Evolutionary conservation across 116 monocot species (phyloP).

Genomic region (Papilionanthe hybrid): DNA sequence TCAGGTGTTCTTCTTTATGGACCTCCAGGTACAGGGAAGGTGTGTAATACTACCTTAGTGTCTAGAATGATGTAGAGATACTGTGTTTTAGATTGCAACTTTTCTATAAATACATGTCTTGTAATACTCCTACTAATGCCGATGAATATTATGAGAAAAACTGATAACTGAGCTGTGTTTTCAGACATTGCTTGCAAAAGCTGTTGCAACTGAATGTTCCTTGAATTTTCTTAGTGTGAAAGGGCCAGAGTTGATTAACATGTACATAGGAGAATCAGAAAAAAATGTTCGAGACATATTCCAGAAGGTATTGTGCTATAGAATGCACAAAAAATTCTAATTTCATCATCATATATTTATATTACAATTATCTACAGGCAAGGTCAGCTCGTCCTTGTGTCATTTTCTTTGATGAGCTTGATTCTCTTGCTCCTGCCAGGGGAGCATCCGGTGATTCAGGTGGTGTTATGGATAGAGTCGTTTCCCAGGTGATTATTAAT

Average conservation of each 20-base stretch:
- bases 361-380: slow-evolving; percentile 39
- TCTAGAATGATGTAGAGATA: background rate
- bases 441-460: slow-evolving; percentile 98
- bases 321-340: background rate
- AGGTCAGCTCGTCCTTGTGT: slow-evolving; percentile 96
- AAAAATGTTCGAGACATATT: slow-evolving; percentile 96
- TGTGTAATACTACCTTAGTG: slow-evolving; percentile 13
- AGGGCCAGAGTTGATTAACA: slow-evolving; percentile 95
- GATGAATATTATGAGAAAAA: background rate
- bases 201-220: slow-evolving; percentile 96
- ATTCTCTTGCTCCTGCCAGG: slow-evolving; percentile 96
- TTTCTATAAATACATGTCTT: background rate
- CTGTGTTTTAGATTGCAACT: background rate
- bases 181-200: slow-evolving; percentile 94
- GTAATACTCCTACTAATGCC: background rate
- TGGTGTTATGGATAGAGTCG: slow-evolving; percentile 98
- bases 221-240: slow-evolving; percentile 85
- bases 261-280: slow-evolving; percentile 99
- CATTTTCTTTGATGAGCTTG: slow-evolving; percentile 99
- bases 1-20: slow-evolving; percentile 97
- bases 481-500: slow-evolving; percentile 35
- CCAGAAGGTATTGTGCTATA: slow-evolving; percentile 53
- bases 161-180: background rate
- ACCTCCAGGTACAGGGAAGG: slow-evolving; percentile 98
- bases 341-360: background rate